These are phyloP conservation scores for Davidsoniella eucalypti DNA, from an alignment of 2,329 filamentous ascomycete genomes.

Conservation along the genomic window DNA sequence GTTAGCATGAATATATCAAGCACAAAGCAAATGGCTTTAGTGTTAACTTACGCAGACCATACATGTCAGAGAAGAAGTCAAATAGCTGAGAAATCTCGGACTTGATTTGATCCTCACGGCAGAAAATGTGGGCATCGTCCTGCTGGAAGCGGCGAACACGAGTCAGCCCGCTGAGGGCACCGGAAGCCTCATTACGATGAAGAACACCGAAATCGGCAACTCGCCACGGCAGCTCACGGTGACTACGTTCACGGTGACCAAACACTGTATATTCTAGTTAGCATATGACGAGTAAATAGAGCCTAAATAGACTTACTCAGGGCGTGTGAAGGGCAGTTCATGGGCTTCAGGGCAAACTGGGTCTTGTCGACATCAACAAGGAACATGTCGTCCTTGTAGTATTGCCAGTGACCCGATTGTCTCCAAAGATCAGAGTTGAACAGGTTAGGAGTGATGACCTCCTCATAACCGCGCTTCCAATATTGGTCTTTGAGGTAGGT, in stretches of 20 bases:
- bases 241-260: slow-evolving; percentile 14
- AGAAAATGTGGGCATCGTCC: slow-evolving; percentile 95
- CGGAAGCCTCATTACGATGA: slow-evolving; percentile 89
- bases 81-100: slow-evolving; percentile 61
- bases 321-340: slow-evolving; percentile 96
- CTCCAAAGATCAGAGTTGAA: slow-evolving; percentile 91
- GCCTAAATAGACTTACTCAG: slow-evolving; percentile 15
- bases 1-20: background rate
- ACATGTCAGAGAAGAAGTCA: slow-evolving; percentile 50
- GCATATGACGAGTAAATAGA: background rate
- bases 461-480: slow-evolving; percentile 82
- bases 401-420: slow-evolving; percentile 80
- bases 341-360: slow-evolving; percentile 63
- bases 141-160: slow-evolving; percentile 89
- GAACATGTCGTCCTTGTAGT: slow-evolving; percentile 79
- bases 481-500: slow-evolving; percentile 73
- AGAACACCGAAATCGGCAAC: slow-evolving; percentile 93
- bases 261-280: slow-evolving; percentile 11
- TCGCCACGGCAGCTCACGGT: slow-evolving; percentile 69
- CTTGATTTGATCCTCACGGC: slow-evolving; percentile 58
- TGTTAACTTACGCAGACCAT: slow-evolving; percentile 25
- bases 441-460: slow-evolving; percentile 90
- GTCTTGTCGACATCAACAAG: slow-evolving; percentile 63
- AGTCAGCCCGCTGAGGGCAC: slow-evolving; percentile 77
- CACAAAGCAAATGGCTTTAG: background rate